Evolutionary conservation across 208 protist genomes (phyloP), one percentile per base, ranked within the genome.

Genomic region (Leishmania tarentolae): DNA sequence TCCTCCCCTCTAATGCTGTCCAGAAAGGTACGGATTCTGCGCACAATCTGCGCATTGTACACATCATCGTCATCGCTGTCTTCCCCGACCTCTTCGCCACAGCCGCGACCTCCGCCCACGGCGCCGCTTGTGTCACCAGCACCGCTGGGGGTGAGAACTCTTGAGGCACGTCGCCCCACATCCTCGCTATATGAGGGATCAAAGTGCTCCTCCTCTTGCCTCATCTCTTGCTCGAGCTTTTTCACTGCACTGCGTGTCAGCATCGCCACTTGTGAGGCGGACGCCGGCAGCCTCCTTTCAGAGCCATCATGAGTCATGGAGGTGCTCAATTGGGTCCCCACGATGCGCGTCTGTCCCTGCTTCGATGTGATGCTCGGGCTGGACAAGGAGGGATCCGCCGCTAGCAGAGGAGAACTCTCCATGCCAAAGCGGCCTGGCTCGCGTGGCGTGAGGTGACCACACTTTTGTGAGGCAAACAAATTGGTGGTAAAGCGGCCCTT

Each of bases 1-100:
- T 80, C 83, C 31, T 80, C 78, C 31, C 2, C 21, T 31, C 13
- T n/a, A 17, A 83, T 17, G 21, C 71, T 66, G 28, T 50, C 35
- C 8, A 85, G 73, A 53, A 76, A 85, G 50, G 63, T 50, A 4
- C 82, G 77, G 50, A 85, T 74, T 66, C 81, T 57, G 13, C 73
- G 71, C 31, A 65, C 82, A 21, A 66, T 79, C 31, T 42, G 76
- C 11, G 71, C 1, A 21, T 74, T 79, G 82, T 79, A 82, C 28
- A 85, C 46, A 4, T 77, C 75, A 13, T 82, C 81, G 40, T 65
- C 85, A 5, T 65, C 73, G 47, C 66, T 75, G 42, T 65, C 40
- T 2, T 17, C 47, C 40, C 28, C n/a, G 37, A 19, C 28, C 56
- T 69, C 75, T 17, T 59, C 35, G n/a, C 52, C 72, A 40, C 72